Evolutionary conservation across 2,329 filamentous ascomycete species (phyloP).

Genomic region (Penicillium hordei): DNA sequence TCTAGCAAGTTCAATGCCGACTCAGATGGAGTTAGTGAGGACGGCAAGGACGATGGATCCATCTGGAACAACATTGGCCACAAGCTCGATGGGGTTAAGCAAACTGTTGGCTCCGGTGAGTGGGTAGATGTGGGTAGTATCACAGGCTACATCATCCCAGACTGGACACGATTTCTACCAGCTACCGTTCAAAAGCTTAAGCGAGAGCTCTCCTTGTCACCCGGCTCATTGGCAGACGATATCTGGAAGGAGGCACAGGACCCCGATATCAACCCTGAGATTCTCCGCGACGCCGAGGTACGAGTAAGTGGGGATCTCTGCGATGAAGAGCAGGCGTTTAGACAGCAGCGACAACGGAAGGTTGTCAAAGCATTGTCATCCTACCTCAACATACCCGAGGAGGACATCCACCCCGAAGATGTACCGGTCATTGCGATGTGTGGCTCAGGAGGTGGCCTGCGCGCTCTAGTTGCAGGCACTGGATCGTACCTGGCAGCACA

Average conservation of each 20-base stretch:
- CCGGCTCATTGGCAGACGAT: constrained; percentile 84
- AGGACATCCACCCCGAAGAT: constrained; percentile 86
- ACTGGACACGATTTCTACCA: constrained; percentile 77
- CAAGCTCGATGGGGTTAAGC: constrained; percentile 42
- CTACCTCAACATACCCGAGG: constrained; percentile 76
- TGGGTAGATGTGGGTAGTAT: constrained; percentile 55
- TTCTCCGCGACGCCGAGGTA: constrained; percentile 75
- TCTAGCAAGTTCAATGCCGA: constrained; percentile 1
- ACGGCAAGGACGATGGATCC: constrained; percentile 32
- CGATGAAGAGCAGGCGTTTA: constrained; percentile 75
- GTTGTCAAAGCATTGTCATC: constrained; percentile 72
- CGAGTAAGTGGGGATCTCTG: constrained; percentile 80
- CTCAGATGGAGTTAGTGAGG: constrained; percentile 9
- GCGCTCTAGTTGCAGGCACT: constrained; percentile 85
- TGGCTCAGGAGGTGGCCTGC: constrained; percentile 85
- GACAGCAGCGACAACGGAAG: constrained; percentile 65
- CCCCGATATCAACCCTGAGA: constrained; percentile 79
- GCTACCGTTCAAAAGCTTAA: constrained; percentile 79
- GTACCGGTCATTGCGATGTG: constrained; percentile 92
- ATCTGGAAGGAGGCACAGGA: constrained; percentile 93
- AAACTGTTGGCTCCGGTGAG: constrained; percentile 42
- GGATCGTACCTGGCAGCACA: constrained; percentile 82
- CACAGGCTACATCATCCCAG: constrained; percentile 71
- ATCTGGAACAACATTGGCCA: constrained; percentile 54
- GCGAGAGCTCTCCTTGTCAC: constrained; percentile 79